Conservation (phyloP, 2,329 filamentous ascomycete genomes). For the Mollisiaceae sp. region DNA sequence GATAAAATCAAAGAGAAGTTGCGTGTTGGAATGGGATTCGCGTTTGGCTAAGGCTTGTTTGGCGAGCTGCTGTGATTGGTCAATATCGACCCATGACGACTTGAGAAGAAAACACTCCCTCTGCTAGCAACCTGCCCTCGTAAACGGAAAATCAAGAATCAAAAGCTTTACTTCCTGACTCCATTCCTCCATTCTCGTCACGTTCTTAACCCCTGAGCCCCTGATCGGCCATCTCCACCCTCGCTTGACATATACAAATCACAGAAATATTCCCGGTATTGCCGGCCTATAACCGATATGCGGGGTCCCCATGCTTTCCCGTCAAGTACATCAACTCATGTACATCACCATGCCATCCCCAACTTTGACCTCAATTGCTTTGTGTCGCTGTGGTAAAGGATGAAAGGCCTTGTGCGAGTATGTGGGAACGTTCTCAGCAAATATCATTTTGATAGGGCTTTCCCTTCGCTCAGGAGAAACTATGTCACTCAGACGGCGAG, state of each 20-base stretch:
- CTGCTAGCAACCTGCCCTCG: too few species aligned
- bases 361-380: neutral
- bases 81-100: too few species aligned
- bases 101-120: too few species aligned
- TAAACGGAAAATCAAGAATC: too few species aligned
- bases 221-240: neutral
- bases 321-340: neutral
- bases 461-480: conserved; percentile 5
- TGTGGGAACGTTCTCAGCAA: neutral
- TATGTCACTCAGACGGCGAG: conserved; percentile 36
- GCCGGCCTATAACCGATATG: conserved; percentile 9
- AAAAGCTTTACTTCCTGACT: too few species aligned
- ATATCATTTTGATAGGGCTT: neutral
- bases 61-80: too few species aligned
- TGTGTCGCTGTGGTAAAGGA: conserved; percentile 8
- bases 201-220: neutral
- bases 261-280: neutral
- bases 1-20: neutral
- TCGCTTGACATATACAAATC: neutral
- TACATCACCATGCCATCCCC: neutral
- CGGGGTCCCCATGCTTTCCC: conserved; percentile 13
- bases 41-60: neutral
- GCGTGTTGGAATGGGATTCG: neutral
- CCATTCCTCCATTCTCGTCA: too few species aligned
- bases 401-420: conserved; percentile 11